These are phyloP conservation scores for Xylaria sp. DNA, from an alignment of 2,329 filamentous ascomycete species.

Conservation along the genomic window DNA sequence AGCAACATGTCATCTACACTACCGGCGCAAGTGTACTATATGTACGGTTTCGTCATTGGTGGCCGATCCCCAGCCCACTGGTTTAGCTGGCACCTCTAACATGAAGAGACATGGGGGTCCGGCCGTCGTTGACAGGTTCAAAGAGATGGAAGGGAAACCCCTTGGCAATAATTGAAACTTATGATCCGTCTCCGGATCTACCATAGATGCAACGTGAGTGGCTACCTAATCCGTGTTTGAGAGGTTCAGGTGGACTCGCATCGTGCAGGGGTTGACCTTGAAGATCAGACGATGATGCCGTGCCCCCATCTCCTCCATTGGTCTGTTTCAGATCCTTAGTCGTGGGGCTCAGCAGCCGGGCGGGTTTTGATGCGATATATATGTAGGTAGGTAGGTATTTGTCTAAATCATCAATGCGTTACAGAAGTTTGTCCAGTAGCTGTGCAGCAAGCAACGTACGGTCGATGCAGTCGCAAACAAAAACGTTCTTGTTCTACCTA, in stretches of 20 bases:
- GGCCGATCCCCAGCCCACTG: slow-evolving; percentile 20
- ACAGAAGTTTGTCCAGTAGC: background rate
- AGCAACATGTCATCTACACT: background rate
- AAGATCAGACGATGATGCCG: slow-evolving; percentile 42
- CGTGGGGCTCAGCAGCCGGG: slow-evolving; percentile 18
- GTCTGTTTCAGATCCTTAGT: slow-evolving; percentile 44
- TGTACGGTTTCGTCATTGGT: slow-evolving; percentile 11
- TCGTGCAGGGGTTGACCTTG: slow-evolving; percentile 25
- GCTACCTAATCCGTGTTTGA: slow-evolving; percentile 23
- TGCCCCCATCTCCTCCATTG: slow-evolving; percentile 29
- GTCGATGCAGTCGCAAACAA: background rate
- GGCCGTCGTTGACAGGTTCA: background rate
- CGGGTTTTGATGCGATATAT: background rate
- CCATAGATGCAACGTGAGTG: slow-evolving; percentile 16
- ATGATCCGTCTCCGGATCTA: slow-evolving; percentile 22
- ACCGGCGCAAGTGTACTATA: background rate
- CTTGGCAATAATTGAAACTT: slow-evolving; percentile 36
- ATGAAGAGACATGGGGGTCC: background rate
- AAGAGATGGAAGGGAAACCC: background rate
- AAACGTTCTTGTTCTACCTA: background rate
- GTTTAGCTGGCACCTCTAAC: slow-evolving; percentile 22
- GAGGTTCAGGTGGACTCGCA: slow-evolving; percentile 12
- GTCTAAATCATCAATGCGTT: slow-evolving; percentile 9
- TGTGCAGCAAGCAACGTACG: background rate
- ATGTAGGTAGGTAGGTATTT: background rate